A percentile compares a stretch with the other conserved stretches of the same genome.
Evolutionary conservation across 176 grass and related monocot genomes (phyloP).

Genomic region (Musa troglodytarum): DNA sequence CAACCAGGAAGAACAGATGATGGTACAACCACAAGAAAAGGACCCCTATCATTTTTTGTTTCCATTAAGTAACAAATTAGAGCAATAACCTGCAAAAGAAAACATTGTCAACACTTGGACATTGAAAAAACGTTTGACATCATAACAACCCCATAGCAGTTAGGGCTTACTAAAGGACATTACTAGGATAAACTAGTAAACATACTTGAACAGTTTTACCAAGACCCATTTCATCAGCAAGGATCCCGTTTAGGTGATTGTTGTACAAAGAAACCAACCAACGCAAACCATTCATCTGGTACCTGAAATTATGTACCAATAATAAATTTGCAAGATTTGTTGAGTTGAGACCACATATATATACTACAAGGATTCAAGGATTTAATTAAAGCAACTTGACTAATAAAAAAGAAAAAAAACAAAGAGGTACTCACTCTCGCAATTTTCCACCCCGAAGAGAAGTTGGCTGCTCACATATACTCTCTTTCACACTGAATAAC

Average conservation of each 20-base stretch:
- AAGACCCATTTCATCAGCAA: constrained; percentile 99
- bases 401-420: constrained; percentile 10
- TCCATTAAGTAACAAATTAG: constrained; percentile 97
- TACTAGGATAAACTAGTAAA: constrained; percentile 17
- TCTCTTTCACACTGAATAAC: constrained; percentile 86
- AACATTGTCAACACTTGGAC: background rate
- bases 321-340: constrained; percentile 12
- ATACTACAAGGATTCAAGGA: constrained; percentile 1
- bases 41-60: constrained; percentile 93
- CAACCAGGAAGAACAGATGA: constrained; percentile 92
- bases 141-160: too few relatives aligned
- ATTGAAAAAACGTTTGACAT: too few relatives aligned
- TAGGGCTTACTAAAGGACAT: background rate
- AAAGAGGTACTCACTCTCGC: constrained; percentile 56
- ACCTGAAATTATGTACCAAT: constrained; percentile 42
- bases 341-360: background rate
- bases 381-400: background rate
- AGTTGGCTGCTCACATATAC: constrained; percentile 65
- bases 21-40: constrained; percentile 95
- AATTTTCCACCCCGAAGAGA: constrained; percentile 89
- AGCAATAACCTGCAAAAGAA: constrained; percentile 73
- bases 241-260: constrained; percentile 94
- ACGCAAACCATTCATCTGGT: constrained; percentile 95
- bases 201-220: constrained; percentile 99
- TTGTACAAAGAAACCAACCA: constrained; percentile 98